phyloP scores from a whole-genome alignment of 768 basidiomycete species.

The Mycena rosella region DNA sequence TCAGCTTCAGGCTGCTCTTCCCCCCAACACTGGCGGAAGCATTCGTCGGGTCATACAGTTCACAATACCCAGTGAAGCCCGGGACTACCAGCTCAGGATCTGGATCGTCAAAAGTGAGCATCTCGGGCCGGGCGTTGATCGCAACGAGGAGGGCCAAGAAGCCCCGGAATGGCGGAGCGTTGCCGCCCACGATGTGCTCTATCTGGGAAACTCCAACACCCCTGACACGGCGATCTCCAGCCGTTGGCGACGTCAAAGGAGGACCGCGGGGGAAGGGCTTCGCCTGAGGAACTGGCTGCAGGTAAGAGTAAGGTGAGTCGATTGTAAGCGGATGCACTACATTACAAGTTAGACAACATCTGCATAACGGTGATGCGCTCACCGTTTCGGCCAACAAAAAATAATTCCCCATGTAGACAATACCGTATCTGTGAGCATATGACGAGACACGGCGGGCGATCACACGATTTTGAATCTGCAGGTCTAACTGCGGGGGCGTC shows the following conservation, averaged over 20 bases:
- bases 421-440: neutral
- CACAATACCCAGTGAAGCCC: neutral
- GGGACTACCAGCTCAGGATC: neutral
- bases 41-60: neutral
- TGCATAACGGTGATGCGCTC: neutral
- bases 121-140: neutral
- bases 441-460: slow-evolving; percentile 4
- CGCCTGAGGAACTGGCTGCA: neutral
- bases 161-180: neutral
- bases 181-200: neutral
- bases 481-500: neutral
- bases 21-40: neutral
- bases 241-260: neutral
- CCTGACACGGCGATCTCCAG: neutral
- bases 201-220: slow-evolving; percentile 3
- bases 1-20: neutral
- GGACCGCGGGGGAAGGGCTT: neutral
- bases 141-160: slow-evolving; percentile 4
- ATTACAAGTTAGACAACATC: neutral
- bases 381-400: slow-evolving; percentile 10
- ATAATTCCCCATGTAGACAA: neutral
- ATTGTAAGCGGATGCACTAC: neutral
- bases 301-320: neutral
- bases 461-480: slow-evolving; percentile 7
- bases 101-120: neutral